phyloP scores from a whole-genome alignment of 1,139 yeast genomes.

The Suhomyces terraborum region DNA sequence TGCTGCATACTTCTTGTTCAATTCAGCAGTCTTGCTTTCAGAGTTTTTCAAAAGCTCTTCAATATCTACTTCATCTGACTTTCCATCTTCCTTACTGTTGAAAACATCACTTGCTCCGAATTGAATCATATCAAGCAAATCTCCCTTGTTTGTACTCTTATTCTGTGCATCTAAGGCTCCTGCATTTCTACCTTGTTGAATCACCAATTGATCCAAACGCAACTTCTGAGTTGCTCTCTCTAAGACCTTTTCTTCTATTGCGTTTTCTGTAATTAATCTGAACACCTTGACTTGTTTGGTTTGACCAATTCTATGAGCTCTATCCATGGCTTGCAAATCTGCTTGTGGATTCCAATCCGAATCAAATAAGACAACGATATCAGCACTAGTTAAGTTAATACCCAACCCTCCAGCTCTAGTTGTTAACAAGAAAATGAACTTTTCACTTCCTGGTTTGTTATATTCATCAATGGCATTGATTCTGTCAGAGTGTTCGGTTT shows the following conservation, averaged over 20 bases:
- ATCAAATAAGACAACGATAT: slow-evolving; percentile 70
- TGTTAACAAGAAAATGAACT: slow-evolving; percentile 70
- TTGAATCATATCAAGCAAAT: slow-evolving; percentile 76
- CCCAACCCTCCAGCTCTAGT: slow-evolving; percentile 91
- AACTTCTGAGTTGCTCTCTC: slow-evolving; percentile 81
- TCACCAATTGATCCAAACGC: slow-evolving; percentile 76
- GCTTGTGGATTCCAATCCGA: slow-evolving; percentile 91
- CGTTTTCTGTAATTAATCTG: slow-evolving; percentile 75
- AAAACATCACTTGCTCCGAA: slow-evolving; percentile 74
- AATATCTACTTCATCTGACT: slow-evolving; percentile 58
- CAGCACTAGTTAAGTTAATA: slow-evolving; percentile 76
- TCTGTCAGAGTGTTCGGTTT: slow-evolving; percentile 77
- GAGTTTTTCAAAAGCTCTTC: slow-evolving; percentile 62
- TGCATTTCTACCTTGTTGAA: slow-evolving; percentile 68
- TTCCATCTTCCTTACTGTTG: slow-evolving; percentile 25
- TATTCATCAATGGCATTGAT: slow-evolving; percentile 75
- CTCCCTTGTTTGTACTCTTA: slow-evolving; percentile 62
- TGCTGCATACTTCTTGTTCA: slow-evolving; percentile 64
- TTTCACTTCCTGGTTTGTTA: slow-evolving; percentile 67
- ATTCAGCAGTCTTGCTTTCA: slow-evolving; percentile 61
- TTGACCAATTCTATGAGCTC: slow-evolving; percentile 87
- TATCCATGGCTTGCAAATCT: slow-evolving; percentile 84
- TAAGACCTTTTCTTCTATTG: slow-evolving; percentile 77
- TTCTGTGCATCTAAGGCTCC: slow-evolving; percentile 36
- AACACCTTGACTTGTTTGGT: slow-evolving; percentile 79